Base-by-base conservation (phyloP, 2,329 filamentous ascomycete genomes). In the Onygenales sp. region DNA sequence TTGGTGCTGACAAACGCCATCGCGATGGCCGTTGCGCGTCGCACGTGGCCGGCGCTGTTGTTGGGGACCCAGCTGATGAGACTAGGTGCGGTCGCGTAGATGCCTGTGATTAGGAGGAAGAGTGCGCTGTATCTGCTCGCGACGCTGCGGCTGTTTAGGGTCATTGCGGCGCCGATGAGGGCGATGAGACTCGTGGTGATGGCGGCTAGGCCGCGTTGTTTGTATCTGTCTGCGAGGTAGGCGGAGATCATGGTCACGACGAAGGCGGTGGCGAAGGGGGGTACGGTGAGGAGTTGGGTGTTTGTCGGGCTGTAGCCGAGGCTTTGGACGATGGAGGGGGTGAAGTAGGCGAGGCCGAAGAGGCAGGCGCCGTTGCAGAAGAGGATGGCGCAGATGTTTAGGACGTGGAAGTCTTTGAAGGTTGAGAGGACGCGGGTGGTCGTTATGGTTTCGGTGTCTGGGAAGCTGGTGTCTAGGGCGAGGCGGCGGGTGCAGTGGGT, bases 21-120 rank as follows among this genome's bases (percentile, higher is more conserved):
- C 0, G 80, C 84, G 1, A 79, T 80, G 0, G 83, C 84, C 0
- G 84, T 86, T 0, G 85, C 84, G 10, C 85, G 72, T 65, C 87
- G 87, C 62, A 86, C 87, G 62, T 87, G 84, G 0, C 80, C 82
- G 0, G 82, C 81, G 0, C 78, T 82, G 63, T 86, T 86, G 62
- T 86, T 86, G 2, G 80, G 79, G 56, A 83, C 79, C 83, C 83
- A 86, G 1, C 78, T 82, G 9, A 86, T 69, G 2, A 85, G 77
- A 17, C 77, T 80, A 0, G 83, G 83, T 0, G 85, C 81, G 43
- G 79, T 80, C 45, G 77, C 74, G 62, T 85, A 86, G 62, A 85
- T 74, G 8, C 83, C 83, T 0, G 77, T 79, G 0, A 83, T 80
- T 81, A 85, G 84, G 52, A 86, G 69, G 60, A 83, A 84, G 0